phyloP scores from a whole-genome alignment of 78 protist genomes.

The Pelomyxa schiedti region DNA sequence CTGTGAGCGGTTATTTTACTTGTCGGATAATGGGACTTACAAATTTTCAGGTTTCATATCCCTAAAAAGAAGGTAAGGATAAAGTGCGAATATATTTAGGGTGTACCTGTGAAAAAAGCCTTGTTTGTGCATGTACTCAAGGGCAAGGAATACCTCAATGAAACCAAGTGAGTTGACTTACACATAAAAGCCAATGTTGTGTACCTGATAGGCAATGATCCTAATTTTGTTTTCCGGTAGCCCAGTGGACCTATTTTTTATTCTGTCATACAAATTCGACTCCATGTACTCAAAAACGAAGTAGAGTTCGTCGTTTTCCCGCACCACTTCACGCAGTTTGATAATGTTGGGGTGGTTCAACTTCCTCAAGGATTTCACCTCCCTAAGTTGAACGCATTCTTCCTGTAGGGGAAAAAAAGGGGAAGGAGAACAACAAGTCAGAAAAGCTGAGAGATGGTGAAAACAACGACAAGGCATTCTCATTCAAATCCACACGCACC shows the following conservation, averaged over 20 bases:
- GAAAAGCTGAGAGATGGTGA: no score
- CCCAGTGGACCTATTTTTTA: conserved; percentile 50
- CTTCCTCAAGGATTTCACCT: conserved; percentile 70
- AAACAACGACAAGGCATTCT: no score
- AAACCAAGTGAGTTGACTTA: conserved; percentile 10
- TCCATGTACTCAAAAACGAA: conserved; percentile 92
- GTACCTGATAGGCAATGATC: conserved; percentile 31
- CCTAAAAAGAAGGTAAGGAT: conserved; percentile 75
- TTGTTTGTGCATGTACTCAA: conserved; percentile 60
- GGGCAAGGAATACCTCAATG: conserved; percentile 84
- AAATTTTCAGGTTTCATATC: conserved; percentile 96
- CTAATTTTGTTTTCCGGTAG: conserved; percentile 59
- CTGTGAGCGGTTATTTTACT: neutral
- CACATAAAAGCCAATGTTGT: no score
- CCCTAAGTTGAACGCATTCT: conserved; percentile 81
- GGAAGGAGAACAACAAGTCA: no score
- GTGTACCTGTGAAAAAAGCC: conserved; percentile 14
- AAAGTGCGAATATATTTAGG: neutral
- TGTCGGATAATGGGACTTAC: conserved; percentile 21
- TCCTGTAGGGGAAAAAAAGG: no score
- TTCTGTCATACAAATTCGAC: conserved; percentile 65
- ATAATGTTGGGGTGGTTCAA: conserved; percentile 91
- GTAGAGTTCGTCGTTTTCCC: conserved; percentile 77
- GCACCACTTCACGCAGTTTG: conserved; percentile 84
- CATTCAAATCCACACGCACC: no score